A percentile compares a stretch with the other conserved stretches of the same genome.
Conservation (phyloP, 441 rosid species). For the Pelargonium exstipulatum region DNA sequence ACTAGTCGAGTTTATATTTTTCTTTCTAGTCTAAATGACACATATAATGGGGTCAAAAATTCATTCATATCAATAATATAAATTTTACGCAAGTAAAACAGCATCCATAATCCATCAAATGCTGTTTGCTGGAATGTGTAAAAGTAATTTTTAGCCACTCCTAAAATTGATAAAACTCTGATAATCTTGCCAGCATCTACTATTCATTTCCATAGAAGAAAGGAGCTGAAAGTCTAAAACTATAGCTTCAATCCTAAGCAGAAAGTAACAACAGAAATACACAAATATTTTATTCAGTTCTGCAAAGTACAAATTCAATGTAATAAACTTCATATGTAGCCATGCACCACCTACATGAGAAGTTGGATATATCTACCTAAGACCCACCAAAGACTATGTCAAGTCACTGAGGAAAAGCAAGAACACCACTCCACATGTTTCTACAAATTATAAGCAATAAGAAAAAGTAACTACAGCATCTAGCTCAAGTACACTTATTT, state of each 20-base stretch:
- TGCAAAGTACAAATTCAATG: neutral
- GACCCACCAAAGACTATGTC: neutral
- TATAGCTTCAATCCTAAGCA: no score
- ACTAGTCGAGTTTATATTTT: no score
- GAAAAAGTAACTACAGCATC: neutral
- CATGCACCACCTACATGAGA: neutral
- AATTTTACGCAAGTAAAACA: no score
- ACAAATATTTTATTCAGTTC: neutral
- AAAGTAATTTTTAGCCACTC: neutral
- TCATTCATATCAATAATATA: no score
- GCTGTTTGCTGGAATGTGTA: neutral
- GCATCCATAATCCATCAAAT: no score
- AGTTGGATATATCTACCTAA: slow-evolving; percentile 1
- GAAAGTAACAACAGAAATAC: no score
- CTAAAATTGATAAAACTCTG: neutral
- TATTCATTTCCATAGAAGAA: neutral
- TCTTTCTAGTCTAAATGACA: no score
- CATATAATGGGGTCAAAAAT: no score
- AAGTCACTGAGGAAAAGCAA: neutral
- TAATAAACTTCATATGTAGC: neutral
- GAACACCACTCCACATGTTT: slow-evolving; percentile 5
- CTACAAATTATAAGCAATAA: slow-evolving; percentile 4
- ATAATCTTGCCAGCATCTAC: neutral
- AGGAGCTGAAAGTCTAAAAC: no score
- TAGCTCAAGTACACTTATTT: neutral